phyloP scores from a whole-genome alignment of 768 basidiomycete genomes.

The Mycena galopus region DNA sequence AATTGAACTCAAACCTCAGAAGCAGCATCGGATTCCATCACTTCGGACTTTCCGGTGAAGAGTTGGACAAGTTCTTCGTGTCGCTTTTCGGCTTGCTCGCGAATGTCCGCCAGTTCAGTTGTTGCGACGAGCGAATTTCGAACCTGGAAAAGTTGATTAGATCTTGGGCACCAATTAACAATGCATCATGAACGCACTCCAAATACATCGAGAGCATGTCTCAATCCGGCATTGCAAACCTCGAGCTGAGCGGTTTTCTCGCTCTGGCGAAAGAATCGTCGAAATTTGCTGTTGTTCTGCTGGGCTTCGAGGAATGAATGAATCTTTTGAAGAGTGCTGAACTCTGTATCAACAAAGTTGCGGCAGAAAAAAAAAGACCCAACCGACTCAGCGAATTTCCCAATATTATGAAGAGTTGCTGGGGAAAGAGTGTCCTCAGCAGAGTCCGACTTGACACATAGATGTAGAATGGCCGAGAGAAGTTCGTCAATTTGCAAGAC shows the following conservation, averaged over 20 bases:
- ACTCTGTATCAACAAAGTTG: neutral
- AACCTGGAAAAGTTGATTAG: neutral
- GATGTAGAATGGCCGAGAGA: slow-evolving; percentile 18
- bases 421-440: slow-evolving; percentile 8
- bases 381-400: slow-evolving; percentile 16
- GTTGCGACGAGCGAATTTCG: slow-evolving; percentile 1
- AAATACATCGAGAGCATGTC: slow-evolving; percentile 16
- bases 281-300: slow-evolving; percentile 17
- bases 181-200: slow-evolving; percentile 8
- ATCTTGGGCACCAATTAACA: neutral
- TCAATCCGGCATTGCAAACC: slow-evolving; percentile 18
- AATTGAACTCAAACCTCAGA: slow-evolving; percentile 10
- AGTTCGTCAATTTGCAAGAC: slow-evolving; percentile 16
- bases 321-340: slow-evolving; percentile 32
- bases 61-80: slow-evolving; percentile 10
- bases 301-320: slow-evolving; percentile 14
- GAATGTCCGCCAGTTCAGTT: slow-evolving; percentile 6
- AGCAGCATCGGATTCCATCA: neutral
- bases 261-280: slow-evolving; percentile 14
- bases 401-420: slow-evolving; percentile 13
- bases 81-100: slow-evolving; percentile 10
- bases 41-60: neutral
- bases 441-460: slow-evolving; percentile 3
- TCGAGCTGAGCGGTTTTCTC: slow-evolving; percentile 22
- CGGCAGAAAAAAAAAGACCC: neutral